Evolutionary conservation across 176 grass and related monocot species (phyloP).

Genomic region (Zoysia pacifica): DNA sequence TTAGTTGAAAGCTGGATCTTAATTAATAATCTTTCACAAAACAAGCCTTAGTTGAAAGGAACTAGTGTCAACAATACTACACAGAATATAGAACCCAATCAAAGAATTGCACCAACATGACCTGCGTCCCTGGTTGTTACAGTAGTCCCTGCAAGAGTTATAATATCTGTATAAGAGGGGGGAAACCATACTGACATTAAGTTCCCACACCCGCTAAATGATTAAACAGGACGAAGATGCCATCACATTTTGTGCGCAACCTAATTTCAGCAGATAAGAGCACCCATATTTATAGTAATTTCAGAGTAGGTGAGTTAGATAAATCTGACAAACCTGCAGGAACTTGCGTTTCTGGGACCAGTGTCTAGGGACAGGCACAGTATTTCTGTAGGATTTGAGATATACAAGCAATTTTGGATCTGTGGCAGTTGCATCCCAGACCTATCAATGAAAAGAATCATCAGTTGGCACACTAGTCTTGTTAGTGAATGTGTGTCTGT

Average conservation of each 20-base stretch:
- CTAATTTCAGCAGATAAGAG: neutral
- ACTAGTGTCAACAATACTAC: constrained; percentile 31
- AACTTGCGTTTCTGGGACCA: constrained; percentile 94
- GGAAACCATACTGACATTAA: constrained; percentile 56
- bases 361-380: constrained; percentile 89
- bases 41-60: constrained; percentile 43
- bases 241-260: neutral
- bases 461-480: neutral
- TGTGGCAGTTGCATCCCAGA: constrained; percentile 86
- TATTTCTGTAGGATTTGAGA: constrained; percentile 71
- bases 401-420: constrained; percentile 81
- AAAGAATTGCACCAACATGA: constrained; percentile 54
- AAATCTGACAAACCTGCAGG: constrained; percentile 63
- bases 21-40: constrained; percentile 8
- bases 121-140: constrained; percentile 60
- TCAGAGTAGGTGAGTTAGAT: neutral
- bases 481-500: neutral
- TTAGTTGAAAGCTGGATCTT: constrained; percentile 32
- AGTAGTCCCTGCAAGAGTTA: constrained; percentile 81
- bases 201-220: constrained; percentile 32
- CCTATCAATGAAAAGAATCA: constrained; percentile 37
- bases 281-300: neutral
- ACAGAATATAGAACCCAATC: constrained; percentile 42
- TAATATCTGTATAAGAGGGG: constrained; percentile 74
- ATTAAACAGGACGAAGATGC: constrained; percentile 19